A percentile compares a stretch with the other conserved stretches of the same genome.
These are phyloP conservation scores for Eremothecium gossypii DNA, from an alignment of 1,139 yeast genomes.

Conservation along the genomic window DNA sequence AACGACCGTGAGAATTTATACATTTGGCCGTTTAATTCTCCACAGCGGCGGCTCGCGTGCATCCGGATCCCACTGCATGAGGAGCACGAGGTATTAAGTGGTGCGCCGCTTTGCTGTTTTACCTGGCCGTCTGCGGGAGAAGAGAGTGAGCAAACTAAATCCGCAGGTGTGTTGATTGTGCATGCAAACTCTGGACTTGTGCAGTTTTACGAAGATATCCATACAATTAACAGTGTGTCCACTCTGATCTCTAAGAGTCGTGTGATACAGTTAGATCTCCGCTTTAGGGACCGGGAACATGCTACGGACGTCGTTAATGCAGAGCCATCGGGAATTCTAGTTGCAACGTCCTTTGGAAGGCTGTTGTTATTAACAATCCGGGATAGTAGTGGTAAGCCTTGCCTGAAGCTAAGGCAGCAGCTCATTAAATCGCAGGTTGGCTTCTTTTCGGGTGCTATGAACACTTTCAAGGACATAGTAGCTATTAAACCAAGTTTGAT, in stretches of 20 bases:
- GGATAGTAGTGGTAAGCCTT: constrained; percentile 61
- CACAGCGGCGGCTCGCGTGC: constrained; percentile 51
- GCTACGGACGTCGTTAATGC: constrained; percentile 51
- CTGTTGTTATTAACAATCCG: constrained; percentile 54
- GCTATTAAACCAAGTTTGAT: constrained; percentile 51
- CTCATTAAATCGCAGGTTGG: constrained; percentile 28
- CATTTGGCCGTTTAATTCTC: constrained; percentile 63
- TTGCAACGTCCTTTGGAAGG: constrained; percentile 65
- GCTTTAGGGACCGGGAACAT: constrained; percentile 43
- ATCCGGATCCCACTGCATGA: constrained; percentile 34
- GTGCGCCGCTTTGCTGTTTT: constrained; percentile 50
- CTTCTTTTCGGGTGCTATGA: constrained; percentile 24
- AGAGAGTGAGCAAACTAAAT: constrained; percentile 54
- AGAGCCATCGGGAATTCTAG: constrained; percentile 67
- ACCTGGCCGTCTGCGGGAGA: constrained; percentile 63
- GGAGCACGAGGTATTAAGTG: constrained; percentile 23
- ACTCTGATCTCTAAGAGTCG: constrained; percentile 23
- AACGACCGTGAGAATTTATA: constrained; percentile 43
- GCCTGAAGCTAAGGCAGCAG: constrained; percentile 30
- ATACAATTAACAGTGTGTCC: constrained; percentile 32
- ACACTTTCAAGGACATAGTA: constrained; percentile 40
- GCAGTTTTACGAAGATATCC: constrained; percentile 34
- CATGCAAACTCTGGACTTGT: constrained; percentile 40
- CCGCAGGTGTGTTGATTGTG: constrained; percentile 32
- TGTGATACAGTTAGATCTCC: constrained; percentile 29